Evolutionary conservation across 768 basidiomycete genomes (phyloP).

Genomic region (Candolleomyces eurysporus): DNA sequence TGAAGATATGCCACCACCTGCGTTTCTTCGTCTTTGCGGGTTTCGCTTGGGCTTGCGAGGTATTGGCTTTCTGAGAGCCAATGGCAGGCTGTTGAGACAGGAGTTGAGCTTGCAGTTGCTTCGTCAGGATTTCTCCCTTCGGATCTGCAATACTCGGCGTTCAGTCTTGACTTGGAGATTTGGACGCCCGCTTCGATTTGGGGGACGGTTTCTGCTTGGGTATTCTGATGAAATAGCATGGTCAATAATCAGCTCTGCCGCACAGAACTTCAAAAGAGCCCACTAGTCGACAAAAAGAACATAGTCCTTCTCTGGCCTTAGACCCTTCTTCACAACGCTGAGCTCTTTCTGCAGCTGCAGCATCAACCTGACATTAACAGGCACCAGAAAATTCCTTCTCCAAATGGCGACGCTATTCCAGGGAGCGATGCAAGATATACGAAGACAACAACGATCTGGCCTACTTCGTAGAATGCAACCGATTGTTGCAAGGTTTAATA

Average conservation of each 20-base stretch:
- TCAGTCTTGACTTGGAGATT: background rate
- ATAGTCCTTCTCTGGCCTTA: slow-evolving; percentile 53
- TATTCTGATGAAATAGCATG: slow-evolving; percentile 9
- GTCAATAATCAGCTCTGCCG: background rate
- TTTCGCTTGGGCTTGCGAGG: background rate
- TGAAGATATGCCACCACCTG: slow-evolving; percentile 59
- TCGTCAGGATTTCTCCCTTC: slow-evolving; percentile 1
- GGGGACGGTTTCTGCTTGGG: slow-evolving; percentile 15
- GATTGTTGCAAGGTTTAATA: slow-evolving; percentile 76
- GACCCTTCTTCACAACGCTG: slow-evolving; percentile 45
- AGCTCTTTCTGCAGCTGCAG: slow-evolving; percentile 57
- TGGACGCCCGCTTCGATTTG: slow-evolving; percentile 6
- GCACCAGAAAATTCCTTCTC: slow-evolving; percentile 68
- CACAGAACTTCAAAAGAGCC: slow-evolving; percentile 25
- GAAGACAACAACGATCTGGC: slow-evolving; percentile 57
- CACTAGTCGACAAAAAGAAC: slow-evolving; percentile 71
- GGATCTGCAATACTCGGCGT: slow-evolving; percentile 1
- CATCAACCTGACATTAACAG: slow-evolving; percentile 51
- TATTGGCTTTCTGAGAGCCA: slow-evolving; percentile 14
- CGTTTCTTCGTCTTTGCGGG: slow-evolving; percentile 39
- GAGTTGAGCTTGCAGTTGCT: slow-evolving; percentile 1
- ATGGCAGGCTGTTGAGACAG: background rate
- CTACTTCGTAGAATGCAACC: slow-evolving; percentile 73
- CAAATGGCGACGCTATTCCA: slow-evolving; percentile 78
- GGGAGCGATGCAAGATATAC: slow-evolving; percentile 65